Evolutionary conservation across 768 basidiomycete species (phyloP), one percentile per base, ranked within the genome.

Genomic region (Hericium coralloides): DNA sequence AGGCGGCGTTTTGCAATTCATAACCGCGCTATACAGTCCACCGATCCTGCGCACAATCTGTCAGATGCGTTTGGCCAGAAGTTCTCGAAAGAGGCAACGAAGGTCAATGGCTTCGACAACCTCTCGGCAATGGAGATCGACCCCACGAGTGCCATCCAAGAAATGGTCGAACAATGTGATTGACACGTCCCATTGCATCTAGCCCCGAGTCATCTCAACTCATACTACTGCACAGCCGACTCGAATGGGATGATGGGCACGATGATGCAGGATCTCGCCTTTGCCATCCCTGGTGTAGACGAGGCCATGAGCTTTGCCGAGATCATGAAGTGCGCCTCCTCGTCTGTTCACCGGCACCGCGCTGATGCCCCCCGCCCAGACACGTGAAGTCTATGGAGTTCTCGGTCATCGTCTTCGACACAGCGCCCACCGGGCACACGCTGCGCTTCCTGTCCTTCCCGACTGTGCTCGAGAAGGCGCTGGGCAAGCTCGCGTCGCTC

Each of bases 361-460:
- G 12, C 56, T 26, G 14, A 20, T 49, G 20, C 7, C 39, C 6
- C 31, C 47, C 36, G 52, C 37, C 59, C 65, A 98, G 95, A 70
- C 95, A 99, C 70, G 97, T 99, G 72, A 98, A 99, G 73, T 98
- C 95, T 18, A 98, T 99, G 95, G 86, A 98, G 73, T 99, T 95
- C 78, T 95, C 93, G n/a, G 95, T 97, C 58, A 98, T 99, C 68
- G 95, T 99, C 38, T 99, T 99, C 68, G 97, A 99, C 68, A 99
- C 97, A 1, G 97, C 97, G 38, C 97, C 97, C 2, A 99, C 97
- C 3, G 97, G 97, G 0, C 97, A 99, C 73, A 99, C 97, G 0
- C 81, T 98, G 6, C 92, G 97, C 45, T 99, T 99, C 78, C 77
- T 99, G 43, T 97, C 94, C n/a, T 99, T 99, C 81, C 97, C 97